A percentile compares a stretch with the other conserved stretches of the same genome.
phyloP scores from a whole-genome alignment of 495 filamentous ascomycete species.

The Penicillium paradoxum region DNA sequence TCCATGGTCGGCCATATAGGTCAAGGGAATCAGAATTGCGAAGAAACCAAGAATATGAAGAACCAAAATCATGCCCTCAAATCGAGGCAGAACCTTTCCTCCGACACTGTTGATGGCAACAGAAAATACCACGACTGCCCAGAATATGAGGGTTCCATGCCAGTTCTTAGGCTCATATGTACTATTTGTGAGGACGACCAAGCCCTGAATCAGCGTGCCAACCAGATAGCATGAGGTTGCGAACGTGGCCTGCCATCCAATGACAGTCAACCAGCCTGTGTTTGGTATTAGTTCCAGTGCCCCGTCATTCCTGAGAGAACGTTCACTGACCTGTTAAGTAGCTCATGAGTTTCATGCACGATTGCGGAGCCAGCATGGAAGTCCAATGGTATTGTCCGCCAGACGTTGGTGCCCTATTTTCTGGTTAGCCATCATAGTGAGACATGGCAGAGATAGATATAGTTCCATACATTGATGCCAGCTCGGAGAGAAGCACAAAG shows the following conservation, averaged over 20 bases:
- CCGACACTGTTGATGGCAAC: slow-evolving; percentile 39
- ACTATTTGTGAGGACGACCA: slow-evolving; percentile 32
- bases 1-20: slow-evolving; percentile 41
- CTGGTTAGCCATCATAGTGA: neutral
- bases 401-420: slow-evolving; percentile 41
- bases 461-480: slow-evolving; percentile 37
- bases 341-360: slow-evolving; percentile 36
- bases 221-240: slow-evolving; percentile 38
- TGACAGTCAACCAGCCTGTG: slow-evolving; percentile 42
- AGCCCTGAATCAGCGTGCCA: slow-evolving; percentile 39
- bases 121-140: slow-evolving; percentile 34
- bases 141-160: slow-evolving; percentile 42
- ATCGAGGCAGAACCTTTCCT: slow-evolving; percentile 37
- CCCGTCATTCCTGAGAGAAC: neutral
- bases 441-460: neutral
- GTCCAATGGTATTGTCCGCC: slow-evolving; percentile 54
- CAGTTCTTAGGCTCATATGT: slow-evolving; percentile 34
- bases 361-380: slow-evolving; percentile 43
- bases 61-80: slow-evolving; percentile 44
- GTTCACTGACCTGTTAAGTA: slow-evolving; percentile 41
- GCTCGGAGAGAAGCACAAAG: slow-evolving; percentile 34
- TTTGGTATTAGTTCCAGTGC: neutral
- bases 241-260: slow-evolving; percentile 42
- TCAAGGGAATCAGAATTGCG: slow-evolving; percentile 46
- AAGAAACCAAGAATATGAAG: slow-evolving; percentile 50